Evolutionary conservation across 352 stramenopile genomes (phyloP), one percentile per base, ranked within the genome.

Genomic region (Globisporangium nodosum): DNA sequence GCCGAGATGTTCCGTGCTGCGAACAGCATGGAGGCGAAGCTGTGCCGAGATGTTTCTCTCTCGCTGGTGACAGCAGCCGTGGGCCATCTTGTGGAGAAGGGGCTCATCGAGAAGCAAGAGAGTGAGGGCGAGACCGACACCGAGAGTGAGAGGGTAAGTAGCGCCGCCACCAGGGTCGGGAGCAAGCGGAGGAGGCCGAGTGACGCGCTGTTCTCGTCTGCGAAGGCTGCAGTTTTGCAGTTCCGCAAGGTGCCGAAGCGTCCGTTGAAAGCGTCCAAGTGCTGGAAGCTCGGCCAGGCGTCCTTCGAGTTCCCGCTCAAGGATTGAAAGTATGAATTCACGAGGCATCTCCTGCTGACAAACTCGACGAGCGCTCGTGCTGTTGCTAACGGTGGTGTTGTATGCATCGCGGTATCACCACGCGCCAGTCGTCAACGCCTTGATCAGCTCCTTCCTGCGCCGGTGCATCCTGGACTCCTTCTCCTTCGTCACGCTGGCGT

Each of bases 181-280:
- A 58, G 52, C 40, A 70, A 81, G 48, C 64, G 65, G 43, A 56
- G 64, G 60, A 70, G 67, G 61, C 53, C 52, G 7, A 51, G 45
- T 0, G 64, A 52, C 0, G 40, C 58, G 3, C 45, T 61, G 5
- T 35, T 35, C 40, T 33, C 52, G 24, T 16, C 50, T 0, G 20
- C 30, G 1, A 40, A 20, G 15, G 7, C 54, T 6, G 18, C 12
- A 1, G 21, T 35, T 9, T 55, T 65, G 18, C 54, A 76, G 31
- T 92, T 88, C 45, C 81, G 81, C 0, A 90, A 87, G 59, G 74
- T 92, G 21, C 81, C 81, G 0, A 82, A 67, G 47, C 67, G 81
- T 24, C 81, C 81, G 7, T 53, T 92, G 16, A 92, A 92, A 53
- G 79, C 81, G 20, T 76, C 79, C 15, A 91, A 91, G 60, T 79